Evolutionary conservation across 2,329 filamentous ascomycete genomes (phyloP).

Genomic region (Ceratocystis papillata): DNA sequence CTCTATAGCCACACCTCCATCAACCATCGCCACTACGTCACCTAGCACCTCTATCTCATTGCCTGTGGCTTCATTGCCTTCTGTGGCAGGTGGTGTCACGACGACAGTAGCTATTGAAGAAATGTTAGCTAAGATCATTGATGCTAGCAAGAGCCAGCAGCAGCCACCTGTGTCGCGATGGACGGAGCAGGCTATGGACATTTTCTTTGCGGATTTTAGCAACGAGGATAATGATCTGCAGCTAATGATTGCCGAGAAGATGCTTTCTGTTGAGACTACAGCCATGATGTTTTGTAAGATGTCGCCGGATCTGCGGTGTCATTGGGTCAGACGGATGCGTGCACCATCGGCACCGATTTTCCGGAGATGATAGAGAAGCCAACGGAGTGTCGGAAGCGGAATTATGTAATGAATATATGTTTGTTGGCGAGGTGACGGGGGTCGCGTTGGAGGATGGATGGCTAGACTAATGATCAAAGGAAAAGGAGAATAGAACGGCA

Average conservation of each 20-base stretch:
- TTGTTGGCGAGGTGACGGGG: not conserved
- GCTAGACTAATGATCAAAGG: too few species aligned
- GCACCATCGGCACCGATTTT: not conserved
- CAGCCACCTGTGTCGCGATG: slow-evolving; percentile 35
- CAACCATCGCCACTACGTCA: slow-evolving; percentile 14
- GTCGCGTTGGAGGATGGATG: not conserved
- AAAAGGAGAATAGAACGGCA: not conserved
- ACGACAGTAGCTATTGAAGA: slow-evolving; percentile 28
- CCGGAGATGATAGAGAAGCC: not conserved
- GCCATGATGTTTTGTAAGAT: slow-evolving; percentile 54
- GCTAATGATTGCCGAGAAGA: slow-evolving; percentile 48
- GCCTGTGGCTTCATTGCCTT: not conserved
- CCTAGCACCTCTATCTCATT: slow-evolving; percentile 16
- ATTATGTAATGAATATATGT: not conserved
- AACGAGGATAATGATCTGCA: slow-evolving; percentile 49
- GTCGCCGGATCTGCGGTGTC: slow-evolving; percentile 41
- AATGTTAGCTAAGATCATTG: slow-evolving; percentile 31
- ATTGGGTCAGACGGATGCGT: slow-evolving; percentile 41
- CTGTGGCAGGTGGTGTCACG: not conserved
- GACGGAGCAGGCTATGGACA: slow-evolving; percentile 48
- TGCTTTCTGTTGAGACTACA: slow-evolving; percentile 48
- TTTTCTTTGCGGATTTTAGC: slow-evolving; percentile 49
- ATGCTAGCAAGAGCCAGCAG: slow-evolving; percentile 33
- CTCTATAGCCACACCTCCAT: slow-evolving; percentile 16
- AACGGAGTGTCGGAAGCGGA: not conserved